Base-by-base conservation (phyloP, 169 alveolate species). In the Cryptosporidium bovis region DNA sequence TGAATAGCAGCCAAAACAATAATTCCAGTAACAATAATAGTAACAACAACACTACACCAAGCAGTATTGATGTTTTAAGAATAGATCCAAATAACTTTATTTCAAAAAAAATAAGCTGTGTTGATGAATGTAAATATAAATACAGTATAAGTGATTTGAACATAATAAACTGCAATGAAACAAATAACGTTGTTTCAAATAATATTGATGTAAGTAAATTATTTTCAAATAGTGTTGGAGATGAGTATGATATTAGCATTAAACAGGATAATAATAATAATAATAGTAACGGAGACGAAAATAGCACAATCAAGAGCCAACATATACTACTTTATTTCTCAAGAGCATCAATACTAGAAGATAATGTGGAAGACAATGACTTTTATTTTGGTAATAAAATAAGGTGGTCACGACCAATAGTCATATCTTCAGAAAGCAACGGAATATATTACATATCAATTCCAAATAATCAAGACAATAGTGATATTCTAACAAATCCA, bases 381-480 rank as follows among this genome's bases (percentile, higher is more conserved):
- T 20, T 7, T 71, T 7, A 18, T 60, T 16, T 15, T 3, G 36
- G 1, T 13, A 46, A 77, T n/a, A 40, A 31, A 27, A 34, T 50
- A 36, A 58, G 64, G 18, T 77, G 87, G 87, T 77, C 87, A 10
- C 87, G 58, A n/a, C 87, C 87, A 36, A 62, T 77, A 40, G 2
- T 60, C 5, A 77, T 77, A 34, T 77, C 87, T 5, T 60, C 77
- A 10, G 87, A 77, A 62, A 44, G 77, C 46, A 62, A 56, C 20
- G 87, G 87, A 40, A 77, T 77, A 33, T 77, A 46, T 62, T 77
- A 77, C 15, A 55, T 77, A 31, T 56, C 58, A 16, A 60, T 77
- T n/a, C 87, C 87, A 4, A 34, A 62, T 13, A 48, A 40, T 24
- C 8, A 12, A 3, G 46, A 27, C 16, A 27, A 62, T 36, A 40